A percentile compares a stretch with the other conserved stretches of the same genome.
Conservation (phyloP, 208 protist genomes). For the Zelonia costaricensis region DNA sequence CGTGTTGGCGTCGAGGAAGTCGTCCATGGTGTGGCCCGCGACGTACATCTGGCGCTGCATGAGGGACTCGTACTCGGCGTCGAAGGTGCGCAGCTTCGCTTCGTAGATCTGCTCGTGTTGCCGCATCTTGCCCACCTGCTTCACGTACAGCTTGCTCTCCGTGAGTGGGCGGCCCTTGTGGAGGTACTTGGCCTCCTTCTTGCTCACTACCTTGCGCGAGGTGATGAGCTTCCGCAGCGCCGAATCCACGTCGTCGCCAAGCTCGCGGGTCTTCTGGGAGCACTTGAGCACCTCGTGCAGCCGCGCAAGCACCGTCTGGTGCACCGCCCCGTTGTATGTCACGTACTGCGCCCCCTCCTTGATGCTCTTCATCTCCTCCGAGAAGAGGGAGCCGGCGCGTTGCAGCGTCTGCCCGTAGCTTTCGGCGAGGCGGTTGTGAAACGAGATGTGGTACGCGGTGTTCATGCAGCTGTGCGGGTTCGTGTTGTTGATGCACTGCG, state of each 20-base stretch:
- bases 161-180: conserved; percentile 31
- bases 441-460: conserved; percentile 1
- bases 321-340: conserved; percentile 32
- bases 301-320: conserved; percentile 24
- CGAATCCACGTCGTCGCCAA: conserved; percentile 27
- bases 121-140: conserved; percentile 30
- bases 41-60: conserved; percentile 43
- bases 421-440: conserved; percentile 17
- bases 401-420: conserved; percentile 33
- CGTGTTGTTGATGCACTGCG: conserved; percentile 45
- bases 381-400: conserved; percentile 34
- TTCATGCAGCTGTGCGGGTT: conserved; percentile 16
- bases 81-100: conserved; percentile 32
- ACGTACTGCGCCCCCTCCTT: conserved; percentile 32
- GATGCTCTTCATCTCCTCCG: conserved; percentile 35
- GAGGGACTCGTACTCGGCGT: conserved; percentile 40
- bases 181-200: conserved; percentile 57
- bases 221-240: conserved; percentile 28
- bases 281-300: conserved; percentile 34
- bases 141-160: conserved; percentile 53
- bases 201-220: conserved; percentile 25
- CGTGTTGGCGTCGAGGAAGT: conserved; percentile 48
- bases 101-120: conserved; percentile 27
- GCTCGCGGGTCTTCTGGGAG: conserved; percentile 23
- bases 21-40: conserved; percentile 42